Evolutionary conservation across 768 basidiomycete species (phyloP), one percentile per base, ranked within the genome.

Genomic region (Aureoboletus auriporus): DNA sequence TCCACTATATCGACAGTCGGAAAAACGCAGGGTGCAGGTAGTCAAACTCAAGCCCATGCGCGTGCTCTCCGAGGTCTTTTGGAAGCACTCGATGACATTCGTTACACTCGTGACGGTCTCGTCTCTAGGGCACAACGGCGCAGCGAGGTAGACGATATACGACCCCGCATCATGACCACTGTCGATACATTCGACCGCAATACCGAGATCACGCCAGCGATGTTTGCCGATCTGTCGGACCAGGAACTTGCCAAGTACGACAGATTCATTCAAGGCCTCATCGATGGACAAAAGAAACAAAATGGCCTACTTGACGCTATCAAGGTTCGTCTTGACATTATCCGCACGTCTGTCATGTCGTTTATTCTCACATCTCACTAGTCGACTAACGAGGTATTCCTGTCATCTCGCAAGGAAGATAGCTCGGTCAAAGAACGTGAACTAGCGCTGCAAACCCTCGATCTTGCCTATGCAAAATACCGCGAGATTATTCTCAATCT

Each of bases 401-500:
- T 95, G 12, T 72, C 80, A 31, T 89, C 89, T 5, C 76, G 93
- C 20, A 82, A 77, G 64, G 87, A 88, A 11, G 92, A 94, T 59
- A 77, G 84, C 1, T 70, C 75, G 10, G 75, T 93, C 13, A 89
- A 88, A 58, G 84, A 84, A 40, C 78, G 96, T 13, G 92, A 95
- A 68, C 72, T 78, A 50, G 88, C 84, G 0, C 67, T 98, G 26
- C 90, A 91, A 61, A 80, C 82, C 11, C 79, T 95, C 37, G 91
- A 95, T 54, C 66, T 85, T 10, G 89, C 93, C 0, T 89, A 89
- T 67, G 84, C 84, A 69, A 92, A 91, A 60, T 96, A 93, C 66
- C 75, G 78, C 46, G 94, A 97, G 63, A 87, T 96, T 12, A 75
- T 73, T 2, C 77, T 79, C 42, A 93, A 98, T 66, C 71, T 96